Base-by-base conservation (phyloP, 1,284 basidiomycete species). In the Sporisorium scitamineum region DNA sequence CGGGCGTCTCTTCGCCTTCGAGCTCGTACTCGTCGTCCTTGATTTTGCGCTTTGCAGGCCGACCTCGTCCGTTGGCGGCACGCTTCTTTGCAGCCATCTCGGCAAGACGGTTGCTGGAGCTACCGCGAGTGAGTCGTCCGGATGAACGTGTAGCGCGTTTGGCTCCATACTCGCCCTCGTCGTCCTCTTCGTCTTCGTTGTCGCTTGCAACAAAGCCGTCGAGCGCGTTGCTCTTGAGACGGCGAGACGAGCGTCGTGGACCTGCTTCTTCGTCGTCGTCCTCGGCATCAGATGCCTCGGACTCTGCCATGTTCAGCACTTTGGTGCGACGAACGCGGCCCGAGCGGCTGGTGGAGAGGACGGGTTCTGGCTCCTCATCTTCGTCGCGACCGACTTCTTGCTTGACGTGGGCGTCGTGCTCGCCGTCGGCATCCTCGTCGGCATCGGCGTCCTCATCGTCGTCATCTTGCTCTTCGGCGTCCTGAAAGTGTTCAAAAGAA, bases 101-200 rank as follows among this genome's bases (percentile, higher is more conserved):
- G n/a, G 53, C 61, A 13, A 78, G 65, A 18, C 61, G 60, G 44
- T 54, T 68, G 57, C 20, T 61, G n/a, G 53, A 59, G 41, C 50
- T 37, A 16, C 59, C 78, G 53, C 69, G 70, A 48, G 50, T 73
- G 50, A 59, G 57, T 53, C 58, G 69, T 47, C 48, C 57, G 8
- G 65, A 65, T 20, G 61, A 74, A 29, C 62, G 61, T 24, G 62
- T 80, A 10, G 34, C 42, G 60, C 56, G 72, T 39, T 69, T 70
- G 34, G 53, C 54, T 22, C 57, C 70, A 41, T 76, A 76, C 27
- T 76, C 80, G 47, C 73, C 77, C 26, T 75, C 78, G 55, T 76
- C 74, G 54, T 80, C 79, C 26, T 80, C 79, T 14, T 81, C 75
- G n/a, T 73, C 69, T 11, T 81, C 80, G 53, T 82, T 80, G 37